Evolutionary conservation across 768 basidiomycete species (phyloP), one percentile per base, ranked within the genome.

Genomic region (Tulasnella sp.): DNA sequence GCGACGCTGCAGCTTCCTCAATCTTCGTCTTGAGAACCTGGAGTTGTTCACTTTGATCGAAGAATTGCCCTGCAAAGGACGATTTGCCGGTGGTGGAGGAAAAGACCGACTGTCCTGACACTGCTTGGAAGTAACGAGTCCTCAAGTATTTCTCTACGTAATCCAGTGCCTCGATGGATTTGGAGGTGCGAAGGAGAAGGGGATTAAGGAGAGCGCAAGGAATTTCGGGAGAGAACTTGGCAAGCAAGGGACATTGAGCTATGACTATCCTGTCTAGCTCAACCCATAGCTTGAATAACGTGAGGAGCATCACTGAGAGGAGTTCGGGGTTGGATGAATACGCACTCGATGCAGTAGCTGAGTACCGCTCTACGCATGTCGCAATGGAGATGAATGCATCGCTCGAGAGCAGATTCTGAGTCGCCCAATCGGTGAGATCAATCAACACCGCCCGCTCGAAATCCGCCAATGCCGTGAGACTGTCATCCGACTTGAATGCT

Each of bases 271-370:
- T 64, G 55, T 76, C 74, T 4, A 76, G 60, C 0, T 67, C 70
- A 1, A 71, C 62, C 75, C 75, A 76, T 15, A 76, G 63, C 29
- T 74, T 69, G 20, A 75, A 57, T 27, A 69, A 53, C 4, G 69
- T 70, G 40, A 77, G 58, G 35, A 76, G 55, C 66, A 76, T 70
- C 2, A 68, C 46, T 6, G 65, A 66, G 4, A 58, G 33, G n/a
- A 54, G 29, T 35, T 57, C 58, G 15, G 56, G 34, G 35, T 59
- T 53, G 2, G 10, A 10, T 12, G 10, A 22, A 42, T 42, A 42
- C 9, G 40, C 20, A 22, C 12, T 10, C 20, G 9, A 10, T 13
- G 40, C 40, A 9, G 40, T 20, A 10, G 9, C 9, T 10, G 9
- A 9, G 20, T 42, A 42, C n/a, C n/a, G 12, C 9, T 42, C 20